Evolutionary conservation across 768 basidiomycete genomes (phyloP).

Genomic region (Trametes cinnabarina): DNA sequence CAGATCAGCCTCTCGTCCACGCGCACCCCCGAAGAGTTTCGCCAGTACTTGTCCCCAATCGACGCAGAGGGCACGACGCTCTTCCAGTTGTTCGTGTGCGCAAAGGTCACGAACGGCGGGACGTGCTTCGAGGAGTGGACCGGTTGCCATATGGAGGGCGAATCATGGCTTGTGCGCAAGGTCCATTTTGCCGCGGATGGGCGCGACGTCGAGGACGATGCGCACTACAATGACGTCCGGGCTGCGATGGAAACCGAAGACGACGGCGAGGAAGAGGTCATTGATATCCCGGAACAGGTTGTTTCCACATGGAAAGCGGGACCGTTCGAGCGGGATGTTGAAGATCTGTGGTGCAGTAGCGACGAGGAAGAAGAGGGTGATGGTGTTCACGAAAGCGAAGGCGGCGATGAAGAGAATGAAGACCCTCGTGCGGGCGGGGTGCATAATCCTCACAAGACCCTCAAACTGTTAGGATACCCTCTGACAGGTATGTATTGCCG

Average conservation of each 20-base stretch:
- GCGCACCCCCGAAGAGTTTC: slow-evolving; percentile 7
- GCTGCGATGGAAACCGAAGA: neutral
- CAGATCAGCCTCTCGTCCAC: slow-evolving; percentile 11
- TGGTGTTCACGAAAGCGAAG: neutral
- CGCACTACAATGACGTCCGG: neutral
- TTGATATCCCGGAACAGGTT: slow-evolving; percentile 1
- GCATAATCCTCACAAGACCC: neutral
- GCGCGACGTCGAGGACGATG: neutral
- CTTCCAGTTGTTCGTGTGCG: slow-evolving; percentile 11
- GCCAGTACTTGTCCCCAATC: neutral
- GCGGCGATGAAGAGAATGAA: neutral
- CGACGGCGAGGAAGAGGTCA: neutral
- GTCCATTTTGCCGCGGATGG: slow-evolving; percentile 2
- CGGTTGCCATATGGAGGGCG: neutral
- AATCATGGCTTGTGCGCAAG: slow-evolving; percentile 10
- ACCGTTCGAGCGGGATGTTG: neutral
- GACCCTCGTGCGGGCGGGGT: neutral
- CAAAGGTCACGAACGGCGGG: slow-evolving; percentile 2
- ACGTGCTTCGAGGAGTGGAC: slow-evolving; percentile 6
- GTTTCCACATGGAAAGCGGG: slow-evolving; percentile 7
- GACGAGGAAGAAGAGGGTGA: neutral
- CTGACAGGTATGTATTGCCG: neutral
- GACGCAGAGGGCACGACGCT: neutral
- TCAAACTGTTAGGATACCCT: slow-evolving; percentile 10
- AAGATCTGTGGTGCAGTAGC: neutral